phyloP scores from a whole-genome alignment of 2,329 filamentous ascomycete species.

The Clonostachys chloroleuca region DNA sequence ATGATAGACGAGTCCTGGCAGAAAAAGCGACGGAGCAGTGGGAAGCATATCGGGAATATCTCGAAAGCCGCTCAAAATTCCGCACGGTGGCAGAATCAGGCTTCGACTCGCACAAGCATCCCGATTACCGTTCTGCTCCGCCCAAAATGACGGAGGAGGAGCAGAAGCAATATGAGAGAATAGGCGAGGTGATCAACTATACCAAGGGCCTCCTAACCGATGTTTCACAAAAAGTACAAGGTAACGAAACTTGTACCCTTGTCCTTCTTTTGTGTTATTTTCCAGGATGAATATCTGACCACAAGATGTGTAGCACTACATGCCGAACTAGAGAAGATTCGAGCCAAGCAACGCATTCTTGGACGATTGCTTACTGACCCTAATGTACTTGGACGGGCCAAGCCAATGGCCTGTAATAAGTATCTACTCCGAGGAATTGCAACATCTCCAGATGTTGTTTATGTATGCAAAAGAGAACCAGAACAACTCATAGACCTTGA shows the following conservation, averaged over 20 bases:
- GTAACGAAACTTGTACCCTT: conserved; percentile 20
- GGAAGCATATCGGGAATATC: conserved; percentile 22
- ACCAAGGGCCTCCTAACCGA: conserved; percentile 25
- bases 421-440: conserved; percentile 49
- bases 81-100: conserved; percentile 27
- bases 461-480: conserved; percentile 40
- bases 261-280: too few species aligned
- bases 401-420: conserved; percentile 34
- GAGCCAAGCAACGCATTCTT: conserved; percentile 28
- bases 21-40: conserved; percentile 21
- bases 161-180: conserved; percentile 16
- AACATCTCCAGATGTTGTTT: conserved; percentile 39
- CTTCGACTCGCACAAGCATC: conserved; percentile 28
- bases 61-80: conserved; percentile 27
- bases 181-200: conserved; percentile 23
- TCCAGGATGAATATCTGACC: conserved; percentile 5
- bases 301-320: conserved; percentile 18
- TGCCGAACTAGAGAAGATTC: conserved; percentile 20
- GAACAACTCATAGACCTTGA: conserved; percentile 36
- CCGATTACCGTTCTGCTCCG: conserved; percentile 32
- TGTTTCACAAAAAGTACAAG: conserved; percentile 18
- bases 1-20: conserved; percentile 22
- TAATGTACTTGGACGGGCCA: conserved; percentile 24
- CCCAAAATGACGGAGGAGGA: conserved; percentile 25
- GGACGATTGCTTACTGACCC: conserved; percentile 31